These are phyloP conservation scores for Geotrichum siamense DNA, from an alignment of 1,139 yeast genomes.

Conservation along the genomic window DNA sequence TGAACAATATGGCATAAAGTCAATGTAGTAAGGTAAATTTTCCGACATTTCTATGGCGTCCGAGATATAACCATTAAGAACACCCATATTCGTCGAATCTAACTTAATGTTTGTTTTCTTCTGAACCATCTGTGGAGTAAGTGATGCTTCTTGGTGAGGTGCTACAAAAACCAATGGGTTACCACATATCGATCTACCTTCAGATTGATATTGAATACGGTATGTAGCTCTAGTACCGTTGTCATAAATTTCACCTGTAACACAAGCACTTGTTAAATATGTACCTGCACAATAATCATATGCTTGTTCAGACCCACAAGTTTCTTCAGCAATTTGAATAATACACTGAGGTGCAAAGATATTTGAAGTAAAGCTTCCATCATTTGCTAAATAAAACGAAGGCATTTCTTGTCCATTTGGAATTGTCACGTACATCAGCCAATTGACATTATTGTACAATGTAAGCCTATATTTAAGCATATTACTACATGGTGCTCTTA, in stretches of 20 bases:
- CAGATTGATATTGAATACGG: constrained; percentile 44
- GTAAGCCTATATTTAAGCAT: constrained; percentile 39
- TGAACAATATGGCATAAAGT: constrained; percentile 39
- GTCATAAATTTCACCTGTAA: constrained; percentile 36
- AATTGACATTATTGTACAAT: constrained; percentile 43
- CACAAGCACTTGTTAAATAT: constrained; percentile 41
- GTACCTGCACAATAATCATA: constrained; percentile 57
- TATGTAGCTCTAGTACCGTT: constrained; percentile 43
- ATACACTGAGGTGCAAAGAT: constrained; percentile 29
- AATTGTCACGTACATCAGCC: constrained; percentile 53
- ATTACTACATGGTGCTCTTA: constrained; percentile 3
- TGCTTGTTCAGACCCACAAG: constrained; percentile 33
- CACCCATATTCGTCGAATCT: constrained; percentile 60
- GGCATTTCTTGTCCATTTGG: constrained; percentile 38
- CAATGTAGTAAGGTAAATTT: constrained; percentile 46
- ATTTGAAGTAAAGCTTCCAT: constrained; percentile 46
- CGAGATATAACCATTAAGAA: constrained; percentile 51
- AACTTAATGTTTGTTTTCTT: constrained; percentile 44
- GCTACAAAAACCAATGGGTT: constrained; percentile 56
- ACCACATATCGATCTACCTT: constrained; percentile 49
- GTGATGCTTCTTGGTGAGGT: constrained; percentile 62
- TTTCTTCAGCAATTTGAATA: constrained; percentile 43
- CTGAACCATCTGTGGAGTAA: constrained; percentile 30
- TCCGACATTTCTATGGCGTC: constrained; percentile 46
- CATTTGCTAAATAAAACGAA: constrained; percentile 42